Evolutionary conservation across 805 yeast genomes (phyloP).

Genomic region (Saccharomycopsis olivae): DNA sequence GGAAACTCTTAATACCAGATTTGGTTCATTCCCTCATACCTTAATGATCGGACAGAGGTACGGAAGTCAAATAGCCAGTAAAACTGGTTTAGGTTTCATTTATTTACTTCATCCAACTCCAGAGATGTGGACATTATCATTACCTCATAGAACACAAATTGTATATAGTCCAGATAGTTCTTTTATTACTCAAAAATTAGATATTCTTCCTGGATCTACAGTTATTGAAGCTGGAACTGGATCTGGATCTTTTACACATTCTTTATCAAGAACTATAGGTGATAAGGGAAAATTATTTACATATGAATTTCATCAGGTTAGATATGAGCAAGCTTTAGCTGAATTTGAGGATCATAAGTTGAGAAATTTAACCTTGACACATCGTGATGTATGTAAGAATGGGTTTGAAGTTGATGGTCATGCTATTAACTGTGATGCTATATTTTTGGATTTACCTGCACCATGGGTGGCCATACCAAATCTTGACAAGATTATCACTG

Average conservation of each 20-base stretch:
- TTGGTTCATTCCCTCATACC: conserved; percentile 80
- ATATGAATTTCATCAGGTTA: conserved; percentile 82
- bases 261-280: conserved; percentile 73
- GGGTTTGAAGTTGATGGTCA: conserved; percentile 55
- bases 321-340: conserved; percentile 65
- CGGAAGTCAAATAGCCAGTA: conserved; percentile 73
- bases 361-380: conserved; percentile 50
- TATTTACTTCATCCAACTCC: conserved; percentile 88
- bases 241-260: conserved; percentile 90
- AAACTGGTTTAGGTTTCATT: conserved; percentile 64
- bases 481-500: conserved; percentile 46
- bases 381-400: conserved; percentile 83
- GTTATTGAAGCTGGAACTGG: conserved; percentile 99
- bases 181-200: conserved; percentile 74
- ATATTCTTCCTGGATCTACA: conserved; percentile 59
- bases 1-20: conserved; percentile 67
- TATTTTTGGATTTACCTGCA: conserved; percentile 87
- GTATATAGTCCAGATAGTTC: conserved; percentile 95
- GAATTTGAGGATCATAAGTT: conserved; percentile 75
- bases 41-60: conserved; percentile 70
- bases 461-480: conserved; percentile 95
- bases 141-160: conserved; percentile 96
- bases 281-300: conserved; percentile 58
- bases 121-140: conserved; percentile 90
- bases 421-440: conserved; percentile 50